phyloP scores from a whole-genome alignment of 2,329 filamentous ascomycete genomes.

The Scleromitrula shiraiana region DNA sequence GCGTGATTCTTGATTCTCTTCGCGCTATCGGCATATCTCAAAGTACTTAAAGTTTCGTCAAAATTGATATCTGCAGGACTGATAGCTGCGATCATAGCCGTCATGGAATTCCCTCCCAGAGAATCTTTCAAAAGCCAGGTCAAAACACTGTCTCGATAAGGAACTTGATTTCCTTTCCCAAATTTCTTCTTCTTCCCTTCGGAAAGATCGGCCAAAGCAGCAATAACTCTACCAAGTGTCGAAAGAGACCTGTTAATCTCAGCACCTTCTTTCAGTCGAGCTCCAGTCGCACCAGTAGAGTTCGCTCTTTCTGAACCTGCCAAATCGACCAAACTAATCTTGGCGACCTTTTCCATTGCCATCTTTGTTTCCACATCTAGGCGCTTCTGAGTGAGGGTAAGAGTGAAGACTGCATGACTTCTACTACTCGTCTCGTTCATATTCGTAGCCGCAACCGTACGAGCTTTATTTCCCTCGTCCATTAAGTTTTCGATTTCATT shows the following conservation, averaged over 20 bases:
- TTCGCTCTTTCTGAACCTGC: constrained; percentile 94
- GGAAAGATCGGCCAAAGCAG: constrained; percentile 84
- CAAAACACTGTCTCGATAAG: constrained; percentile 92
- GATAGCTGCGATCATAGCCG: constrained; percentile 98
- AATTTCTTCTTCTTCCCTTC: constrained; percentile 74
- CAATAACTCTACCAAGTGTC: constrained; percentile 94
- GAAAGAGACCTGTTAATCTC: constrained; percentile 98
- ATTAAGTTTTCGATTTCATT: constrained; percentile 94
- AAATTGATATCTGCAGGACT: constrained; percentile 99
- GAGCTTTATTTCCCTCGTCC: constrained; percentile 98
- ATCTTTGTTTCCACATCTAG: constrained; percentile 89
- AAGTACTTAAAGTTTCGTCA: constrained; percentile 90
- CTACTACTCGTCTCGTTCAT: constrained; percentile 99
- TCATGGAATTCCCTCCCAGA: constrained; percentile 96
- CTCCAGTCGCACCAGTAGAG: constrained; percentile 94
- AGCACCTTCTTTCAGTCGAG: constrained; percentile 90
- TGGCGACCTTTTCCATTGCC: constrained; percentile 95
- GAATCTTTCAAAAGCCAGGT: constrained; percentile 98
- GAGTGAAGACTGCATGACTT: constrained; percentile 95
- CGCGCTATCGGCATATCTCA: constrained; percentile 93
- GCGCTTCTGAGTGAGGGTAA: constrained; percentile 90
- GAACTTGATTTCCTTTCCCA: constrained; percentile 66
- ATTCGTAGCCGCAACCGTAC: constrained; percentile 96
- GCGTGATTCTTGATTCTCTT: constrained; percentile 99
- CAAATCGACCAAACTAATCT: constrained; percentile 96